These are phyloP conservation scores for Brassica nigra DNA, from an alignment of 345 rosid species.

Conservation along the genomic window DNA sequence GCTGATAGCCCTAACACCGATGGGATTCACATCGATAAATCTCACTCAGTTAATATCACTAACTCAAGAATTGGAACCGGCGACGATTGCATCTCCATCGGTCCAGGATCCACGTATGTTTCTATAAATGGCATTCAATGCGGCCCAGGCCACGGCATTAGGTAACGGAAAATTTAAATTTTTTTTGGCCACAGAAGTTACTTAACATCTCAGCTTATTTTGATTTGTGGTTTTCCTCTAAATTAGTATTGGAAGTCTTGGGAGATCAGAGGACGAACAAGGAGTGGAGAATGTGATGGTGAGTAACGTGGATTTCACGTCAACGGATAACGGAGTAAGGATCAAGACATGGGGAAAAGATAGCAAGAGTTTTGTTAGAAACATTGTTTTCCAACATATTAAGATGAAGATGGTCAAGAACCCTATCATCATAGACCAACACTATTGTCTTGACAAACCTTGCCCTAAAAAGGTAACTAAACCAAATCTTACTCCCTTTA, in stretches of 20 bases:
- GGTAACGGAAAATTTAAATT: slow-evolving; percentile 30
- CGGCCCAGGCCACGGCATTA: slow-evolving; percentile 67
- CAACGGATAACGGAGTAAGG: slow-evolving; percentile 59
- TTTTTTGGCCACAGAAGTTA: background rate
- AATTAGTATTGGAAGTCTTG: slow-evolving; percentile 63
- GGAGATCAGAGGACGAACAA: too few species aligned
- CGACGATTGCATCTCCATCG: slow-evolving; percentile 82
- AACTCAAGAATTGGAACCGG: slow-evolving; percentile 74
- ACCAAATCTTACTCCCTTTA: background rate
- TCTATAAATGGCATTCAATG: slow-evolving; percentile 61
- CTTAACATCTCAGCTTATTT: background rate
- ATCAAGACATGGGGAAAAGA: slow-evolving; percentile 73
- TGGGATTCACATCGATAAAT: slow-evolving; percentile 65
- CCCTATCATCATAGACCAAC: slow-evolving; percentile 55
- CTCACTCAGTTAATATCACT: slow-evolving; percentile 53
- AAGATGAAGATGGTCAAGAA: slow-evolving; percentile 57
- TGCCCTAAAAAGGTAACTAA: slow-evolving; percentile 51
- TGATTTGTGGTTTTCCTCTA: background rate
- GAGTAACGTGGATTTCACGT: slow-evolving; percentile 41
- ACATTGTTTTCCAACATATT: slow-evolving; percentile 57
- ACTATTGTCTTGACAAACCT: slow-evolving; percentile 8
- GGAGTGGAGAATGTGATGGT: slow-evolving; percentile 41
- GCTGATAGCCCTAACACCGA: slow-evolving; percentile 77
- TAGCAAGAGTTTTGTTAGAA: slow-evolving; percentile 55
- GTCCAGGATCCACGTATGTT: slow-evolving; percentile 58